Base-by-base conservation (phyloP, 2,329 filamentous ascomycete genomes). In the Pseudocercospora eumusae region DNA sequence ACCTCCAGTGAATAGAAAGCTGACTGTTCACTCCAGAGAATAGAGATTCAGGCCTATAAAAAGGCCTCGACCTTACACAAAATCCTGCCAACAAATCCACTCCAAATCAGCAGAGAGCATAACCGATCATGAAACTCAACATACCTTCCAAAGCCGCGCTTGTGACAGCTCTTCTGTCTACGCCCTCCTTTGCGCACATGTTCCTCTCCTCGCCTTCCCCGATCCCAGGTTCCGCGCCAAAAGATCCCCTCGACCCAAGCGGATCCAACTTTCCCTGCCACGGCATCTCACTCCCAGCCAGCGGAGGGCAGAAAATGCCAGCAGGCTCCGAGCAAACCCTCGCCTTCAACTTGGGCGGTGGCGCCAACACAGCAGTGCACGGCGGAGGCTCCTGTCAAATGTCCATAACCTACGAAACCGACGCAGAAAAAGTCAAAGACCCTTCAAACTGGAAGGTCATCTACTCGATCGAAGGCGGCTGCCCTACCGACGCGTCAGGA, bases 331-430 rank as follows among this genome's bases (percentile, higher is more conserved):
- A 75, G 0, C 85, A 89, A 70, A 74, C 79, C 0, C 81, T 97
- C 1, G 75, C 77, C 0, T 91, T 96, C 76, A 78, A 73, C 6
- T 59, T 68, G 15, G 79, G 75, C 65, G 71, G 72, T 0, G 77
- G 77, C 18, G 75, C 78, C 0, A 93, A 92, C 36, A 79, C 82
- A 54, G 93, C 92, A 2, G 86, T 88, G 0, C 95, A 99, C 69
- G 93, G 93, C 18, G 95, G 95, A 58, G 95, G 95, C 0, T 96
- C 91, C 0, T 98, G 95, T 79, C 95, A 99, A 71, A 79, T 98
- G 61, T 89, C 88, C 8, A 80, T 99, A 69, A 95, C 93, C 0
- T 92, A 90, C 18, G 93, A 97, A 68, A 79, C 82, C 10, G 78
- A 82, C 11, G 87, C 92, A 0, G 87, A 84, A 25, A 84, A 84